These are phyloP conservation scores for Entomophthora muscae DNA, from an alignment of 371 early-diverging fungal genomes.

Conservation along the genomic window DNA sequence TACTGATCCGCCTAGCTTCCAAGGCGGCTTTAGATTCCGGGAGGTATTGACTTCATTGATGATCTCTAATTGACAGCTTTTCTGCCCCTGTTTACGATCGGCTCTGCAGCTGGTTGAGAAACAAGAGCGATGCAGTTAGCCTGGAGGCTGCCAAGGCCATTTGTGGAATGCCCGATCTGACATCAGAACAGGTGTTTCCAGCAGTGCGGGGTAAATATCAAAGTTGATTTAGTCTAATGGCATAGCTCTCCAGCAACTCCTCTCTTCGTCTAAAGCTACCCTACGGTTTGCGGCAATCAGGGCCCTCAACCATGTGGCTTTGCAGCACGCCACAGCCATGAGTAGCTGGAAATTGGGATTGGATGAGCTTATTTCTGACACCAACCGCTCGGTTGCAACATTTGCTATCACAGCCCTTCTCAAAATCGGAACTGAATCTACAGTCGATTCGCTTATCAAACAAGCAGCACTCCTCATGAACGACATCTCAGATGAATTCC, in stretches of 20 bases:
- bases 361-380: conserved; percentile 89
- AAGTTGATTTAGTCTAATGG: not conserved
- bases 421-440: conserved; percentile 95
- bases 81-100: conserved; percentile 17
- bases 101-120: conserved; percentile 78
- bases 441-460: conserved; percentile 94
- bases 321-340: conserved; percentile 75
- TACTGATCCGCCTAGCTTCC: conserved; percentile 82
- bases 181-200: conserved; percentile 69
- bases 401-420: conserved; percentile 96
- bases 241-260: conserved; percentile 71
- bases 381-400: conserved; percentile 92
- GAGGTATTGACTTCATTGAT: conserved; percentile 17
- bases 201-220: conserved; percentile 53
- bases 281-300: conserved; percentile 94
- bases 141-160: conserved; percentile 95
- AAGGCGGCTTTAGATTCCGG: conserved; percentile 87
- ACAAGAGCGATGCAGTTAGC: conserved; percentile 92
- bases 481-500: conserved; percentile 96
- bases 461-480: conserved; percentile 92
- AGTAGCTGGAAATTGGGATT: conserved; percentile 91
- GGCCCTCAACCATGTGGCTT: conserved; percentile 78
- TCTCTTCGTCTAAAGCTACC: conserved; percentile 80
- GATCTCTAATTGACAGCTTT: conserved; percentile 2
- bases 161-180: conserved; percentile 69